Conservation (phyloP, 495 filamentous ascomycete genomes). For the Friedmanniomyces endolithicus region DNA sequence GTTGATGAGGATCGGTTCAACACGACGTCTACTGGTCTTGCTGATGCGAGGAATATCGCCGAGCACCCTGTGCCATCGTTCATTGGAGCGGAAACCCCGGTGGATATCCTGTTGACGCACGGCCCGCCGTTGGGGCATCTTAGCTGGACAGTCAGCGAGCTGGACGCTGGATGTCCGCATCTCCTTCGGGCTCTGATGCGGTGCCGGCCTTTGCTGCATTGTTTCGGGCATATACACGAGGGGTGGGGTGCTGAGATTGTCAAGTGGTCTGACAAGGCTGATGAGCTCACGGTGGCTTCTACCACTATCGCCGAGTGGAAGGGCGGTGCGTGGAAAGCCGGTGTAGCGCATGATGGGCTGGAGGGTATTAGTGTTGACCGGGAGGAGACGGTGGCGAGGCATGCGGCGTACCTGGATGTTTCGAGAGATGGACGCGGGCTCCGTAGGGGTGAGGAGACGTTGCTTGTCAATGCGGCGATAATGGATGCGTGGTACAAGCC, state of each 20-base stretch:
- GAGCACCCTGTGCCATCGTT: conserved; percentile 39
- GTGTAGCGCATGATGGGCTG: background rate
- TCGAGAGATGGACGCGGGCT: conserved; percentile 26
- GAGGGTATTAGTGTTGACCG: background rate
- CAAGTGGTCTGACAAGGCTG: conserved; percentile 30
- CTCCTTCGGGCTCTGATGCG: conserved; percentile 45
- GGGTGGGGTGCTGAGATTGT: conserved; percentile 55
- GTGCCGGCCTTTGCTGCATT: conserved; percentile 47
- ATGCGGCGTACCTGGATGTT: conserved; percentile 7
- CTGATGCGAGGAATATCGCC: conserved; percentile 26
- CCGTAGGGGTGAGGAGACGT: conserved; percentile 43
- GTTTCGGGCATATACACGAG: conserved; percentile 68
- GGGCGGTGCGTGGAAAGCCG: conserved; percentile 1
- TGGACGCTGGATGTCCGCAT: conserved; percentile 42
- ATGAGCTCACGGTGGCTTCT: background rate
- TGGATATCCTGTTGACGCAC: conserved; percentile 64
- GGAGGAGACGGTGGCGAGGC: background rate
- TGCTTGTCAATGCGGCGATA: conserved; percentile 64
- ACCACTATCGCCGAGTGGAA: conserved; percentile 4
- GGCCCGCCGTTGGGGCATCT: conserved; percentile 52
- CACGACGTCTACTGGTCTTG: conserved; percentile 18
- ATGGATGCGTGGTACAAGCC: conserved; percentile 31
- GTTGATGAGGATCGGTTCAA: conserved; percentile 45
- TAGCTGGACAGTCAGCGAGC: conserved; percentile 33
- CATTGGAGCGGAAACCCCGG: conserved; percentile 16